Base-by-base conservation (phyloP, 2,329 filamentous ascomycete genomes). In the Verticillium alfalfae region DNA sequence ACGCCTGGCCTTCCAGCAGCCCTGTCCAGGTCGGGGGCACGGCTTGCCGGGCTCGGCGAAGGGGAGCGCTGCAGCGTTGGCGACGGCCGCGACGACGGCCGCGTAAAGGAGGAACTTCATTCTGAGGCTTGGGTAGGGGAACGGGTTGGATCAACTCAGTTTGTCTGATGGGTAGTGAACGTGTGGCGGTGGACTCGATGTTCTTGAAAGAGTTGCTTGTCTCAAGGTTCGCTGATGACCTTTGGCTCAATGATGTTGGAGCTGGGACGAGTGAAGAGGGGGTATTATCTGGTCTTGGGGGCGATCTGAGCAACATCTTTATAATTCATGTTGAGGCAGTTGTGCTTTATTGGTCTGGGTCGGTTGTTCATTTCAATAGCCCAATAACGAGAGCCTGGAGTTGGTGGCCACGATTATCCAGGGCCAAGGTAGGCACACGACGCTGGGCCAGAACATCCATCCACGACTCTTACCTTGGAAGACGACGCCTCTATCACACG, bases 1-100 rank as follows among this genome's bases (percentile, higher is more conserved):
- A 61, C 78, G 74, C 67, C 73, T 73, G 62, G 75, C 77, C 65
- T 72, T 73, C 72, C 72, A 74, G 75, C 75, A 77, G 8, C 69
- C 62, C 66, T 72, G 67, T 49, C 75, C 73, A 36, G 70, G 71
- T 45, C 71, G 68, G 64, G 72, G 65, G 68, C 79, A 80, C 34
- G 61, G 61, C 49, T 36, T 61, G 57, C 52, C 45, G 34, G 62
- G 61, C 15, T 65, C 63, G 16, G 64, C 64, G 31, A 57, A 41
- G 5, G 70, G 62, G 37, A 73, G 63, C 60, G 71, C 69, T 36
- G 70, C 68, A 59, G 71, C 71, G 62, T 70, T 62, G 61, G 65
- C 66, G 37, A 66, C 63, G 49, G 63, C 62, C 12, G 64, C 64
- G 58, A 67, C 62, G 56, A 68, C 64, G 60, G 68, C 66, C 64